phyloP scores from a whole-genome alignment of 2,329 filamentous ascomycete genomes.

The Monilinia fructicola region DNA sequence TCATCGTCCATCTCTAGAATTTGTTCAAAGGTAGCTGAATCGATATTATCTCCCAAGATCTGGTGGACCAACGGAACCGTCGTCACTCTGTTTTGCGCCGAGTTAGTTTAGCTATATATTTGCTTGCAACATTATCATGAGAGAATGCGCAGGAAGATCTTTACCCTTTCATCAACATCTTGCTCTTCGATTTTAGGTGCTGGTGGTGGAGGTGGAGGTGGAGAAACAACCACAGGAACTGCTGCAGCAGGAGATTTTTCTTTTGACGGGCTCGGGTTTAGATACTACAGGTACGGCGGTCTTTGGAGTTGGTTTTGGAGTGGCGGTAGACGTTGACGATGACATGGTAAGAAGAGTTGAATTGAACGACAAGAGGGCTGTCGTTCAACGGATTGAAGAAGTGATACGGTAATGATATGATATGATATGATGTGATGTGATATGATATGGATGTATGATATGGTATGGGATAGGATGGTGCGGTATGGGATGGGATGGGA shows the following conservation, averaged over 20 bases:
- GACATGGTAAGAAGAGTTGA: slow-evolving; percentile 3
- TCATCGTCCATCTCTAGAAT: slow-evolving; percentile 99
- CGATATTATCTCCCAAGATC: slow-evolving; percentile 76
- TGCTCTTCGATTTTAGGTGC: slow-evolving; percentile 4
- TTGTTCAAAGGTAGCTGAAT: slow-evolving; percentile 80
- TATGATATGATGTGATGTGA: neutral
- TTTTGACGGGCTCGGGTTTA: slow-evolving; percentile 10
- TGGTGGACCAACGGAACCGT: slow-evolving; percentile 38
- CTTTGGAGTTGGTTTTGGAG: neutral
- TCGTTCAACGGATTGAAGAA: slow-evolving; percentile 7
- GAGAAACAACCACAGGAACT: neutral
- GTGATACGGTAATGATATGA: neutral
- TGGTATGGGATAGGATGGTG: too few relatives aligned
- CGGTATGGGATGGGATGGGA: too few relatives aligned
- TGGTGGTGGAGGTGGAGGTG: neutral
- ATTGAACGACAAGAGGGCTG: slow-evolving; percentile 13
- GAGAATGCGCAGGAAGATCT: neutral
- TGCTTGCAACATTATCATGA: neutral
- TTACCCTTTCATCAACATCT: slow-evolving; percentile 27
- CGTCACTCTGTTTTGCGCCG: slow-evolving; percentile 37
- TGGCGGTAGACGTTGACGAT: slow-evolving; percentile 4
- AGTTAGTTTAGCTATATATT: slow-evolving; percentile 20
- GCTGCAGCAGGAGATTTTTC: slow-evolving; percentile 14
- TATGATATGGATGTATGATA: too few relatives aligned
- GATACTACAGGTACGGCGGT: neutral